phyloP scores from a whole-genome alignment of 352 stramenopile species.

The Blastocystis hominis region DNA sequence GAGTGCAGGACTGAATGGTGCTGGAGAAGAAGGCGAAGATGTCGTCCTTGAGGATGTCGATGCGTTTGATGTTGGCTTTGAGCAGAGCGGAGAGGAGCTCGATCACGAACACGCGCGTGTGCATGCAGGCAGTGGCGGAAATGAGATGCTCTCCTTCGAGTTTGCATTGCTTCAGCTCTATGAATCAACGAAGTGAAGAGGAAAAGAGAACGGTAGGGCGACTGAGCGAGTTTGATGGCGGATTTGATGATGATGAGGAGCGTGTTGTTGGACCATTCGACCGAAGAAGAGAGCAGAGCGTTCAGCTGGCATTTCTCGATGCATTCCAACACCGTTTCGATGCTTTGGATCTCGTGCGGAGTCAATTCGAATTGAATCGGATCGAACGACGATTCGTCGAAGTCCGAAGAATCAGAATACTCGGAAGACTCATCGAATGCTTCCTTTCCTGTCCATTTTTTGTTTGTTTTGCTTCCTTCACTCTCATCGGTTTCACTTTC shows the following conservation, averaged over 20 bases:
- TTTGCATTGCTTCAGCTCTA: slow-evolving; percentile 42
- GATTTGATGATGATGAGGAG: slow-evolving; percentile 13
- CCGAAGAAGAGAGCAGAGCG: neutral
- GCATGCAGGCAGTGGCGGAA: slow-evolving; percentile 40
- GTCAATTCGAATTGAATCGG: slow-evolving; percentile 20
- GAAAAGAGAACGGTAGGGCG: slow-evolving; percentile 11
- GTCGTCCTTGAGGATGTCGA: neutral
- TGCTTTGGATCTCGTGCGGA: neutral
- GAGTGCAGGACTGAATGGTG: neutral
- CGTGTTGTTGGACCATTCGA: slow-evolving; percentile 38
- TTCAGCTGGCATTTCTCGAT: slow-evolving; percentile 45
- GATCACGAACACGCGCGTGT: slow-evolving; percentile 23
- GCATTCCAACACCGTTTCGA: slow-evolving; percentile 42
- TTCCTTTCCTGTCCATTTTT: neutral
- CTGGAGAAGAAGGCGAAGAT: slow-evolving; percentile 6
- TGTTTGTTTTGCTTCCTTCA: neutral
- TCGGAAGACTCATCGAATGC: neutral
- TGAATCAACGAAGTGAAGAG: no score
- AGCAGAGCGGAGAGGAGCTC: slow-evolving; percentile 43
- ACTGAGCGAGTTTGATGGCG: neutral
- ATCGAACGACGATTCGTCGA: neutral
- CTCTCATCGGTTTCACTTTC: neutral
- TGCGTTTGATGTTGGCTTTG: slow-evolving; percentile 36
- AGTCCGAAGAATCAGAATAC: neutral
- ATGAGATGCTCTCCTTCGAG: slow-evolving; percentile 10